Evolutionary conservation across 2,329 filamentous ascomycete genomes (phyloP), one percentile per base, ranked within the genome.

Genomic region (Penicillium fuscoglaucum): DNA sequence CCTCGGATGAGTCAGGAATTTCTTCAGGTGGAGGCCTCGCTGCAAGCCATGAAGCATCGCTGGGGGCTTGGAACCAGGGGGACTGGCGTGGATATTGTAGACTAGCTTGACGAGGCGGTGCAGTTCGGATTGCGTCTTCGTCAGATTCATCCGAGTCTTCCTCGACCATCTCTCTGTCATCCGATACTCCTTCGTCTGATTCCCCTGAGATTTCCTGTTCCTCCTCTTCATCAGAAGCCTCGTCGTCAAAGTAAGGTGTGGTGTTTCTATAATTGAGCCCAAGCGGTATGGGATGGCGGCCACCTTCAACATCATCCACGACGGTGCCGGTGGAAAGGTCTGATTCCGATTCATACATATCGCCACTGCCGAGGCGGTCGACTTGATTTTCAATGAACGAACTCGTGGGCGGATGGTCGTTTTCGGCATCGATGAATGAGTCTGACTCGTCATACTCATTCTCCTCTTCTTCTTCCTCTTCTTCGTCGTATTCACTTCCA

Each of bases 311-410:
- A 49, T 58, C 62, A 33, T 66, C 72, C 21, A 74, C 68, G 26
- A 75, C 67, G 4, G 73, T 76, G 17, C 74, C 67, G 4, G 73
- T 75, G 28, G 70, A 73, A 58, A 59, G 68, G 57, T 72, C 72
- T 8, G 73, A 74, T 26, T 68, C 66, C 17, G 67, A 69, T 24
- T 64, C 66, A 31, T 67, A 52, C 37, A 12, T 49, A 28, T 39
- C 55, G 52, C 29, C 63, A 60, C n/a, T 59, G 60, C 46, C 35
- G 24, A 47, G 19, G 17, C 7, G 41, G 29, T 41, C 17, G 13
- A 9, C 51, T 29, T 47, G 5, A 15, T 5, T 28, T 21, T 37
- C 47, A 37, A 57, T 12, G 40, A 52, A 52, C 1, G 54, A 57
- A 52, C 54, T 52, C 12, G 40, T 57, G 26, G 54, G 54, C n/a